These are phyloP conservation scores for Pythium sp. DNA, from an alignment of 352 stramenopile species.

Conservation along the genomic window DNA sequence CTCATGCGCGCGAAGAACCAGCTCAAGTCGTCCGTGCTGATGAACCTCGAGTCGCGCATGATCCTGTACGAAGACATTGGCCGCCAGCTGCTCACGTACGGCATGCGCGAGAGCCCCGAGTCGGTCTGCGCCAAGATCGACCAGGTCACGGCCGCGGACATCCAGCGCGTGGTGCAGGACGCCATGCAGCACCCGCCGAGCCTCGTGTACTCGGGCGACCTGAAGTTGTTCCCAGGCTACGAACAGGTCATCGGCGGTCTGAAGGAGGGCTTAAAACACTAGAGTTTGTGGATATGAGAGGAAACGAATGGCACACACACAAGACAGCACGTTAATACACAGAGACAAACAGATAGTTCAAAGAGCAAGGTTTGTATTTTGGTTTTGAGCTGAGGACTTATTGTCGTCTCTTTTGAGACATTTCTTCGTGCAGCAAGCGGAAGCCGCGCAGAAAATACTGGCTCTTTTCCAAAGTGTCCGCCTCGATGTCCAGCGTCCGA, in stretches of 20 bases:
- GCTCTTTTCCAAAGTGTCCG: conserved; percentile 50
- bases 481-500: conserved; percentile 63
- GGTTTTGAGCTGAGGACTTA: not conserved
- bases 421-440: conserved; percentile 50
- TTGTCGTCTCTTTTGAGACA: conserved; percentile 26
- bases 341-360: not conserved
- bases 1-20: conserved; percentile 97
- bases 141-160: conserved; percentile 77
- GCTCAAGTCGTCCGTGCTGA: conserved; percentile 98
- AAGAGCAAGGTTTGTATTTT: not conserved
- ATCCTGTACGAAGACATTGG: conserved; percentile 99
- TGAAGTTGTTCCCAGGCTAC: conserved; percentile 77
- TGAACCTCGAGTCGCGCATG: conserved; percentile 97
- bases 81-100: conserved; percentile 97
- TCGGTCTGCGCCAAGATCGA: conserved; percentile 88
- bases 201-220: conserved; percentile 83
- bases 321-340: not conserved
- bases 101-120: conserved; percentile 87
- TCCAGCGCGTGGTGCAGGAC: conserved; percentile 76
- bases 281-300: not conserved
- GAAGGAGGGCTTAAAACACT: conserved; percentile 52
- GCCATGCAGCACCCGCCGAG: conserved; percentile 78
- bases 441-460: conserved; percentile 53
- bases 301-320: conserved; percentile 3
- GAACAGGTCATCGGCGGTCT: conserved; percentile 77